A percentile compares a stretch with the other conserved stretches of the same genome.
These are phyloP conservation scores for Collybia mongolica DNA, from an alignment of 768 basidiomycete species.

Conservation along the genomic window DNA sequence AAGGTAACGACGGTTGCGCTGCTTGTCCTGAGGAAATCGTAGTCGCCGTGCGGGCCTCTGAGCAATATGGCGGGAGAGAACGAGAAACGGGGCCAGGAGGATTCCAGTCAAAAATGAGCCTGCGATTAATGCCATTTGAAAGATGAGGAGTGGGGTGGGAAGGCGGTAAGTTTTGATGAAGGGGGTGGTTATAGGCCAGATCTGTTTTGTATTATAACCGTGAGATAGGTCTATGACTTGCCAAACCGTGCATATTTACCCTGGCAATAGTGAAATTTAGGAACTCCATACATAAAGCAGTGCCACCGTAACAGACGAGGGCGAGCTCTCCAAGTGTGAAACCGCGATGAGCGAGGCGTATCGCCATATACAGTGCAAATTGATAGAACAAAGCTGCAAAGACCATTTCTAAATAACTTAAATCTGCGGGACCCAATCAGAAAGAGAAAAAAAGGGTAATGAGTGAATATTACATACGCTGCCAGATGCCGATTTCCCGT, in stretches of 20 bases:
- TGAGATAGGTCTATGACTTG: background rate
- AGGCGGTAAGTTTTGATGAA: constrained; percentile 91
- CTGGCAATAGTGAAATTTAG: constrained; percentile 80
- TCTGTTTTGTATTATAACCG: constrained; percentile 36
- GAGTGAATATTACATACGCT: constrained; percentile 46
- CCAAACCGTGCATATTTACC: constrained; percentile 44
- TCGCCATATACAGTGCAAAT: constrained; percentile 83
- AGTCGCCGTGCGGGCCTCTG: constrained; percentile 82
- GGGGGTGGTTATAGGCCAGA: constrained; percentile 75
- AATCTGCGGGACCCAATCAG: constrained; percentile 48
- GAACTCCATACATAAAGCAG: constrained; percentile 82
- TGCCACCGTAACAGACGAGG: constrained; percentile 85
- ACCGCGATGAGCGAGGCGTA: constrained; percentile 89
- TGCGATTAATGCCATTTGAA: constrained; percentile 90
- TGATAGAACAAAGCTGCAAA: constrained; percentile 84
- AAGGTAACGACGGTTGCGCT: constrained; percentile 75
- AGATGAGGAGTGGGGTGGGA: constrained; percentile 88
- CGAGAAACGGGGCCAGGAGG: constrained; percentile 89
- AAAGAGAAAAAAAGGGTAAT: background rate
- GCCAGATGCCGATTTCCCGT: constrained; percentile 59
- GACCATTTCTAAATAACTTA: constrained; percentile 73
- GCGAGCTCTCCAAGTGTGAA: constrained; percentile 95
- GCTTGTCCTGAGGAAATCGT: constrained; percentile 80
- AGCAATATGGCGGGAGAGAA: constrained; percentile 89
- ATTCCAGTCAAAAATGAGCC: constrained; percentile 93